Conservation (phyloP, 805 yeast species). For the Metschnikowia arizonensis region DNA sequence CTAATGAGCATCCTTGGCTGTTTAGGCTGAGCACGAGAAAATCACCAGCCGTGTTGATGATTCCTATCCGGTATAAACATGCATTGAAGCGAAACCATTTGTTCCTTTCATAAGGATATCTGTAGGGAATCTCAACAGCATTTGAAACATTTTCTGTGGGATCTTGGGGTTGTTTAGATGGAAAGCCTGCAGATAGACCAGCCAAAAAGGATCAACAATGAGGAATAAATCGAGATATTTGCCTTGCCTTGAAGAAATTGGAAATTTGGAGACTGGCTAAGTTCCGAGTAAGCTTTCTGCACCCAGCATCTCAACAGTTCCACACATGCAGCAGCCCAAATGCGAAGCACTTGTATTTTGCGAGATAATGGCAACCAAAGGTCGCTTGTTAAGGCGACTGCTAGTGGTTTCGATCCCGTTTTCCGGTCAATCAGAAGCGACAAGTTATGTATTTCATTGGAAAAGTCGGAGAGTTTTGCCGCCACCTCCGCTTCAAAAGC, state of each 20-base stretch:
- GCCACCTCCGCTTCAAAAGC: slow-evolving; percentile 80
- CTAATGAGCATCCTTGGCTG: slow-evolving; percentile 33
- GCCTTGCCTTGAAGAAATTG: slow-evolving; percentile 6
- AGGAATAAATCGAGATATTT: slow-evolving; percentile 13
- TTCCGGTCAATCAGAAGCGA: slow-evolving; percentile 6
- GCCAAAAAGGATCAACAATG: slow-evolving; percentile 10
- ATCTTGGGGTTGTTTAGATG: background rate
- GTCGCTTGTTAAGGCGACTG: background rate
- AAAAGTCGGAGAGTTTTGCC: slow-evolving; percentile 18
- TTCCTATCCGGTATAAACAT: slow-evolving; percentile 3
- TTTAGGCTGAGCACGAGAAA: slow-evolving; percentile 18
- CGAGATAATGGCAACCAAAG: background rate
- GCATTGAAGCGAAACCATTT: too few species aligned
- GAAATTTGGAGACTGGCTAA: background rate
- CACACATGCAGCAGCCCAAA: background rate
- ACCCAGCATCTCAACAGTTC: background rate
- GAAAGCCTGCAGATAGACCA: slow-evolving; percentile 11
- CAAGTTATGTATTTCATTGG: slow-evolving; percentile 10
- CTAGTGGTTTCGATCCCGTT: background rate
- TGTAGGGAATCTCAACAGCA: background rate
- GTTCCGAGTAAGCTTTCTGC: background rate
- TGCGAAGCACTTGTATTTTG: background rate
- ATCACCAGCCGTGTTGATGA: background rate
- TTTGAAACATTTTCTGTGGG: too few species aligned
- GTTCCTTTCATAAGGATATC: too few species aligned